Evolutionary conservation across 2,329 filamentous ascomycete species (phyloP).

Genomic region (Xylariaceae sp.): DNA sequence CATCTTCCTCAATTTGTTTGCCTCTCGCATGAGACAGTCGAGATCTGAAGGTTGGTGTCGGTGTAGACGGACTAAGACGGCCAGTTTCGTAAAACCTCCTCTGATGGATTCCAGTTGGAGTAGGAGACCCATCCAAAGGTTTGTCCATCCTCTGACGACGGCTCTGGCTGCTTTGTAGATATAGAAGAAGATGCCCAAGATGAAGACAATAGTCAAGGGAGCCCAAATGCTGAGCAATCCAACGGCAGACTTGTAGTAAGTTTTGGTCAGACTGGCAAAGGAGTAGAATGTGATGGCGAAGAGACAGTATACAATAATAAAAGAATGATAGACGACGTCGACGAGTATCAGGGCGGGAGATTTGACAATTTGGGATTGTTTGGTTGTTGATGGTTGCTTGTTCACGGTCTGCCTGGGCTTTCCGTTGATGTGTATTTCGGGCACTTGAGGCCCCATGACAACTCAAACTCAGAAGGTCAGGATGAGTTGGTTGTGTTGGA

Average conservation of each 20-base stretch:
- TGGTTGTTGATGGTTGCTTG: neutral
- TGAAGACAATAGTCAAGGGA: neutral
- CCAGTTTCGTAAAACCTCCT: neutral
- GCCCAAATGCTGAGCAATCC: neutral
- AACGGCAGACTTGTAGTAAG: neutral
- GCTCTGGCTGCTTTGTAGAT: neutral
- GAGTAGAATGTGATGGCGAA: neutral
- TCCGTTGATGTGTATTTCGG: neutral
- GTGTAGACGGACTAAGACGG: neutral
- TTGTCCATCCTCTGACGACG: neutral
- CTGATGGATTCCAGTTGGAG: neutral
- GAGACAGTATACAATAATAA: neutral
- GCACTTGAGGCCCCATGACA: conserved; percentile 1
- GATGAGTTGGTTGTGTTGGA: neutral
- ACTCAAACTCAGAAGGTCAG: conserved; percentile 3
- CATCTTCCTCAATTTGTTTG: neutral
- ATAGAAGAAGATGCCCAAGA: neutral
- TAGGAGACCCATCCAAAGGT: neutral
- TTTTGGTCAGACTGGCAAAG: neutral
- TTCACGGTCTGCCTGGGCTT: neutral
- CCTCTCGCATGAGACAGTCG: neutral
- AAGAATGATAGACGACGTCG: neutral
- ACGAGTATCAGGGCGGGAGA: neutral
- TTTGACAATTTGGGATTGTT: neutral
- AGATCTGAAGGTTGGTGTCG: neutral